Conservation (phyloP, 192 early-diverging fungal species). For the Pilaira anomala region DNA sequence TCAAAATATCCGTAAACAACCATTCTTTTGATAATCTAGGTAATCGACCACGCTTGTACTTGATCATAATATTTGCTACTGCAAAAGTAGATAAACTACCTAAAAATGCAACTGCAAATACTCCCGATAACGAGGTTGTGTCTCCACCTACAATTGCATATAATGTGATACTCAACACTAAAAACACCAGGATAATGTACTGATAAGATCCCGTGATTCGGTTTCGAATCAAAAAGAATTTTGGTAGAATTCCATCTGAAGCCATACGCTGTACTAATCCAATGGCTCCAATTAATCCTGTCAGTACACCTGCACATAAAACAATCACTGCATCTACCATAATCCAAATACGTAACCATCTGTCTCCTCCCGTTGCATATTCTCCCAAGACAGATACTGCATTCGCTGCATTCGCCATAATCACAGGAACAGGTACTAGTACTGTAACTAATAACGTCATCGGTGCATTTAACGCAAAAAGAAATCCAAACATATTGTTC, state of each 20-base stretch:
- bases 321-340: slow-evolving; percentile 58
- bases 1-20: slow-evolving; percentile 34
- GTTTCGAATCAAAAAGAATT: slow-evolving; percentile 44
- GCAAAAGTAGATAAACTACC: slow-evolving; percentile 44
- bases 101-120: slow-evolving; percentile 54
- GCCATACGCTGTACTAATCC: slow-evolving; percentile 53
- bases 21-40: slow-evolving; percentile 31
- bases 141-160: slow-evolving; percentile 42
- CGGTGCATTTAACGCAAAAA: slow-evolving; percentile 46
- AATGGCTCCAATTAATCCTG: slow-evolving; percentile 50
- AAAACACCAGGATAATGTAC: slow-evolving; percentile 49
- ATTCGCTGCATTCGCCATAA: slow-evolving; percentile 39
- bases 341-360: slow-evolving; percentile 42
- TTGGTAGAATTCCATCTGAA: slow-evolving; percentile 48
- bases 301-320: slow-evolving; percentile 55
- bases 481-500: slow-evolving; percentile 51
- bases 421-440: slow-evolving; percentile 43
- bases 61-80: slow-evolving; percentile 43
- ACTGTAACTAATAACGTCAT: slow-evolving; percentile 42
- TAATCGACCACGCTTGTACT: slow-evolving; percentile 44
- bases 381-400: slow-evolving; percentile 45
- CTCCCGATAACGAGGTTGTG: slow-evolving; percentile 44
- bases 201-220: slow-evolving; percentile 44
- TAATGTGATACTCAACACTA: slow-evolving; percentile 46
- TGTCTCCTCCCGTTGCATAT: slow-evolving; percentile 28